These are phyloP conservation scores for Eremothecium coryli DNA, from an alignment of 1,139 yeast genomes.

Conservation along the genomic window DNA sequence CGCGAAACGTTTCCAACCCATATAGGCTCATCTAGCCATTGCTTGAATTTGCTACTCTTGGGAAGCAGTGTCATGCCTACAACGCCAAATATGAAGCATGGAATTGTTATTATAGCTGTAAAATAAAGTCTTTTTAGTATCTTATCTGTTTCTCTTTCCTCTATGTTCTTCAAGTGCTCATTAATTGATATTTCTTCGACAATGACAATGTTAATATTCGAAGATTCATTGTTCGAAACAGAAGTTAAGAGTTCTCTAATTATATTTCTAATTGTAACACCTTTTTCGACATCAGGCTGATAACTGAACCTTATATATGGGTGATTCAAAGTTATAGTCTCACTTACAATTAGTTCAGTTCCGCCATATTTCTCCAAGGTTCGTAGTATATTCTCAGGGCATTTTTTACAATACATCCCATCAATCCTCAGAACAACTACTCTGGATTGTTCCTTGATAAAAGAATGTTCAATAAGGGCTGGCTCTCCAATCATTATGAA, in stretches of 20 bases:
- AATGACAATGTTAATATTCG: constrained; percentile 44
- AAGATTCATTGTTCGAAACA: constrained; percentile 21
- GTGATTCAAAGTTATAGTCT: constrained; percentile 44
- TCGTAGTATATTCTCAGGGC: constrained; percentile 50
- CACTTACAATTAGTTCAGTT: constrained; percentile 44
- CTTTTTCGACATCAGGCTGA: constrained; percentile 35
- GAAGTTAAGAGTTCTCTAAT: constrained; percentile 39
- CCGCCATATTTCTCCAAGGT: constrained; percentile 47
- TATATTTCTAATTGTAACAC: constrained; percentile 42
- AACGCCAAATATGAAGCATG: constrained; percentile 61
- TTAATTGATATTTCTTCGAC: constrained; percentile 52
- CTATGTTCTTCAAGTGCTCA: constrained; percentile 48
- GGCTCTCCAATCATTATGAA: constrained; percentile 36
- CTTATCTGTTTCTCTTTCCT: constrained; percentile 41
- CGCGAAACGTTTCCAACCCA: constrained; percentile 59
- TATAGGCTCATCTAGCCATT: constrained; percentile 52
- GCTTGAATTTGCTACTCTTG: constrained; percentile 34
- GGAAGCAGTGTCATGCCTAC: constrained; percentile 60
- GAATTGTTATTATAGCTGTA: constrained; percentile 49
- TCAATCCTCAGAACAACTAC: constrained; percentile 48
- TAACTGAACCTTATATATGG: constrained; percentile 60
- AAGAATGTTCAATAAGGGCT: constrained; percentile 38
- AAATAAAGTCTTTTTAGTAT: constrained; percentile 42
- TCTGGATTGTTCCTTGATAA: constrained; percentile 41
- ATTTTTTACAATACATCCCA: constrained; percentile 65